phyloP scores from a whole-genome alignment of 179 eudicot species.

The Beta lomatogona region DNA sequence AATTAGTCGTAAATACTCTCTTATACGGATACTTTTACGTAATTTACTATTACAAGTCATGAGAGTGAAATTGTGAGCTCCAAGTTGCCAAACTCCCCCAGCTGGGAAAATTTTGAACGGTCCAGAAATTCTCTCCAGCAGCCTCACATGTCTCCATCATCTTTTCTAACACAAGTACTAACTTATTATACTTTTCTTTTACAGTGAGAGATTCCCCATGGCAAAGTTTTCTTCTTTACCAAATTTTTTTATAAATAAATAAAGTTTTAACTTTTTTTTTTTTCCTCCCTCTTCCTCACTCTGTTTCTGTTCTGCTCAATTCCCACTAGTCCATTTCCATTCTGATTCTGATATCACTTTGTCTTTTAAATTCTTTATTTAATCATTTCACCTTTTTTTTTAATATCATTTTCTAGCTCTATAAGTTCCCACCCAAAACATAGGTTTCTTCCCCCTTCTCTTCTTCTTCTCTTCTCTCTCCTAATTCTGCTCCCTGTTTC shows the following conservation, averaged over 20 bases:
- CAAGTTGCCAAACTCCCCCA: conserved; percentile 31
- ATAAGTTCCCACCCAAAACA: conserved; percentile 30
- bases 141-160: conserved; percentile 44
- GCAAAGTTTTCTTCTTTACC: conserved; percentile 7
- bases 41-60: neutral
- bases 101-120: conserved; percentile 40
- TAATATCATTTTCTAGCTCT: conserved; percentile 7
- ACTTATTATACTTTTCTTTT: conserved; percentile 13
- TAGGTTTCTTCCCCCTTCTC: conserved; percentile 29
- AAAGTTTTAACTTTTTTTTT: neutral
- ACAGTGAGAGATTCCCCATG: conserved; percentile 10
- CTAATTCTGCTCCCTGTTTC: conserved; percentile 10
- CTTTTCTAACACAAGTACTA: conserved; percentile 29
- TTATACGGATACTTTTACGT: neutral
- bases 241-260: neutral
- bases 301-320: conserved; percentile 1
- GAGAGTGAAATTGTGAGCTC: conserved; percentile 3
- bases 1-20: too few relatives aligned
- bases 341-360: conserved; percentile 3
- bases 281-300: neutral
- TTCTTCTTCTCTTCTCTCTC: conserved; percentile 6
- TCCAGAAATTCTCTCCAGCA: conserved; percentile 34
- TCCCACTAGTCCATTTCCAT: conserved; percentile 21
- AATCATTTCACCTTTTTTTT: conserved; percentile 20
- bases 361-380: conserved; percentile 10